Conservation (phyloP, 2,329 filamentous ascomycete genomes). For the Penicillium sp. region DNA sequence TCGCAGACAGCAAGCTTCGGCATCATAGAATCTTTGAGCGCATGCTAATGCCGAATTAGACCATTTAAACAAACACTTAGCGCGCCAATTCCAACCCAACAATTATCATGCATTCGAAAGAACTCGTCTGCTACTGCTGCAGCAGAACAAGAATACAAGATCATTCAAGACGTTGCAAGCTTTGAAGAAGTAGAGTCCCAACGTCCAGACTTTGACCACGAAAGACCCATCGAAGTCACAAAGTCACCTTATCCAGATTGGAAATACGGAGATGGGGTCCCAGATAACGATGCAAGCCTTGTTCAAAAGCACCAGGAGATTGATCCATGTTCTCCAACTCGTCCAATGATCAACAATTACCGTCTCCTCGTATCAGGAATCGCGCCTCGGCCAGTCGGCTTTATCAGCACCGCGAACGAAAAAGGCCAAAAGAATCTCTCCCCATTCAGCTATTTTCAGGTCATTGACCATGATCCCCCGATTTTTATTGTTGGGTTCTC, state of each 20-base stretch:
- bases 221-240: conserved; percentile 29
- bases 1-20: neutral
- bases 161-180: conserved; percentile 17
- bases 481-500: conserved; percentile 69
- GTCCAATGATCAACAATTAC: conserved; percentile 73
- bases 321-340: conserved; percentile 70
- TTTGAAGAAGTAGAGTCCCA: conserved; percentile 35
- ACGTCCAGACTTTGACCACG: conserved; percentile 35
- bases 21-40: too few relatives aligned
- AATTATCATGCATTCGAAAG: neutral
- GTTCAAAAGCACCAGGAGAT: conserved; percentile 58
- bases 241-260: conserved; percentile 39
- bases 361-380: conserved; percentile 82
- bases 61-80: neutral
- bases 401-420: conserved; percentile 55
- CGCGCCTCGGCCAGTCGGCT: conserved; percentile 74
- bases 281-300: conserved; percentile 12
- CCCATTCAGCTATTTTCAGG: conserved; percentile 79
- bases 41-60: neutral
- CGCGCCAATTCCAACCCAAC: neutral
- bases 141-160: conserved; percentile 16
- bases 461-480: conserved; percentile 80
- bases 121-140: conserved; percentile 4
- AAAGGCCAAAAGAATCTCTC: conserved; percentile 74
- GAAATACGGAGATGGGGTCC: conserved; percentile 22